Percentiles rank a stretch among this genome's conserved stretches.
phyloP scores from a whole-genome alignment of 192 early-diverging fungal species.

The Phycomyces nitens region DNA sequence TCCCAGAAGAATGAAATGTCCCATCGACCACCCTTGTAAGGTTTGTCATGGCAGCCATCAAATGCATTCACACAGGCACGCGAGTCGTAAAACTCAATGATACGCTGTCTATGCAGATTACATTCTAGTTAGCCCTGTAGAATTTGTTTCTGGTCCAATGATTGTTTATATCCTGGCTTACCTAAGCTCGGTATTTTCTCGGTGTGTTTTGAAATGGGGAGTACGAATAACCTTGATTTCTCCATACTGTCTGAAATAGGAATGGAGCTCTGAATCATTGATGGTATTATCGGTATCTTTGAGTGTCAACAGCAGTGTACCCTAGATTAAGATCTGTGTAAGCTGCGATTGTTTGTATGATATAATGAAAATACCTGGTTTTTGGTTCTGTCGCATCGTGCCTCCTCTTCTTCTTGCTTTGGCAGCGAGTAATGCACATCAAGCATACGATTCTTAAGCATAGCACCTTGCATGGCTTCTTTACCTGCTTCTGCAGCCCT shows the following conservation, averaged over 20 bases:
- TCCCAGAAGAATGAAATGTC: slow-evolving; percentile 46
- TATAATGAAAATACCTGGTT: slow-evolving; percentile 38
- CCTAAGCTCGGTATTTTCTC: slow-evolving; percentile 3
- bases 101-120: slow-evolving; percentile 30
- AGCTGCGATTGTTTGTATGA: not conserved
- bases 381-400: slow-evolving; percentile 38
- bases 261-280: slow-evolving; percentile 32
- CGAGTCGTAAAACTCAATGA: slow-evolving; percentile 48
- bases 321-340: slow-evolving; percentile 29
- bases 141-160: not conserved
- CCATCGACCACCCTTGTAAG: slow-evolving; percentile 35
- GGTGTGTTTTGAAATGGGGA: slow-evolving; percentile 21
- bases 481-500: slow-evolving; percentile 49
- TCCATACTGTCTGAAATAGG: slow-evolving; percentile 42
- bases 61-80: slow-evolving; percentile 37
- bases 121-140: not conserved
- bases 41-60: slow-evolving; percentile 27
- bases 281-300: slow-evolving; percentile 34
- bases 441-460: slow-evolving; percentile 39
- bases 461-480: slow-evolving; percentile 32
- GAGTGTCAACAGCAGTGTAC: slow-evolving; percentile 41
- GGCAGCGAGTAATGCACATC: slow-evolving; percentile 54
- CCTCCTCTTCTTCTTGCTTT: slow-evolving; percentile 37
- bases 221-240: slow-evolving; percentile 43
- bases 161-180: not conserved